Base-by-base conservation (phyloP, 192 early-diverging fungal genomes). In the Gaertneriomyces semiglobifer region DNA sequence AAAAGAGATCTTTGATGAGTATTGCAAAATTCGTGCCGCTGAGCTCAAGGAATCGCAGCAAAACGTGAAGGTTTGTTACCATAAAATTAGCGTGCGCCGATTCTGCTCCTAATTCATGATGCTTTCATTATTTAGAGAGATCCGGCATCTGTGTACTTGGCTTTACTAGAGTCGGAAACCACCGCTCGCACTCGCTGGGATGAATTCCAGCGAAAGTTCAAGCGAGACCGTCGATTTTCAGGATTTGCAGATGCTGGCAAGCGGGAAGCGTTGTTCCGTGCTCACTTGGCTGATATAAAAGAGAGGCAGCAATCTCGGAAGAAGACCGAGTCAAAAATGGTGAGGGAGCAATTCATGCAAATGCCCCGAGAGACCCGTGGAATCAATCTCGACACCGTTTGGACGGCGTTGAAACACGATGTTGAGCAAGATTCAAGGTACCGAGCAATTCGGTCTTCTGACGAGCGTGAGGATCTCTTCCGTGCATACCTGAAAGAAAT, bases 121-220 rank as follows among this genome's bases (percentile, higher is more conserved):
- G 6, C 4, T 52, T 52, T n/a, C n/a, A 6, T 19, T 51, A 20
- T 44, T 48, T 16, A 46, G 19, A 33, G 45, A 33, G 45, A 73
- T 10, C 64, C 78, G 0, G 79, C 82, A 60, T 85, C 84, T n/a
- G 73, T 74, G 7, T 92, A 81, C 60, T 59, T 75, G 58, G 70
- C 71, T 33, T 64, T 92, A 51, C 66, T 92, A 6, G 78, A 88
- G 51, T 77, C 80, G 10, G 77, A 82, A 57, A 76, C 77, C 0
- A 86, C 73, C 11, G 56, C 63, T 16, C 74, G 78, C 33, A 84
- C 83, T 41, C 80, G 84, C 5, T 92, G 84, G 82, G 84, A 90
- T 41, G 87, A 89, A 42, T 93, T 93, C 67, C 67, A 76, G 48
- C 79, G 84, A n/a, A 88, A 88, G 62, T 86, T 77, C 63, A 83